Percentiles rank a stretch among this genome's conserved stretches.
Evolutionary conservation across 2,329 filamentous ascomycete species (phyloP).

Genomic region (Talaromyces sp.): DNA sequence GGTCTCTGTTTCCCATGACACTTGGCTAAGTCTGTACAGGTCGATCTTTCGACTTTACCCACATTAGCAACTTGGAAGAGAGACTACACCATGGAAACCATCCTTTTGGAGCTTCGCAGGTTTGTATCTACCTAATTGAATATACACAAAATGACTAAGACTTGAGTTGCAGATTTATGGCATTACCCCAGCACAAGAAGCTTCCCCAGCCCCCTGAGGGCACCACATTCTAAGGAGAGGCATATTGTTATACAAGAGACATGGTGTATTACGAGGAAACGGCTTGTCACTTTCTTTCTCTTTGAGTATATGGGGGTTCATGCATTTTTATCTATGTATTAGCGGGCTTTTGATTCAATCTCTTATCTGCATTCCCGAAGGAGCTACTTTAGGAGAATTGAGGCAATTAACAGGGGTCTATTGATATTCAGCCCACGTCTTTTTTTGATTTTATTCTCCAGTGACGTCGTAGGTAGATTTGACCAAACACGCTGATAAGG

Average conservation of each 20-base stretch:
- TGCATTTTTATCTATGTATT: conserved; percentile 35
- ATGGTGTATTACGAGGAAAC: conserved; percentile 27
- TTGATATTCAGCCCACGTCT: not conserved
- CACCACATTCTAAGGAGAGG: conserved; percentile 52
- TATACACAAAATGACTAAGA: conserved; percentile 18
- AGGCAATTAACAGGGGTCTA: conserved; percentile 5
- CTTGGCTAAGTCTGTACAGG: conserved; percentile 43
- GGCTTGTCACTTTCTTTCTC: conserved; percentile 10
- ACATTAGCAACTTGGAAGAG: conserved; percentile 88
- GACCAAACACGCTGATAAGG: not conserved
- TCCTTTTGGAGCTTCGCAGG: conserved; percentile 81
- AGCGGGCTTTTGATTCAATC: conserved; percentile 25
- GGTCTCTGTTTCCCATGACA: not conserved
- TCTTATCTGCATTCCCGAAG: conserved; percentile 9
- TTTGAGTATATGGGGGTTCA: conserved; percentile 18
- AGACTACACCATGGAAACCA: conserved; percentile 91
- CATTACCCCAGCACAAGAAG: conserved; percentile 86
- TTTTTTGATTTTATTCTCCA: not conserved
- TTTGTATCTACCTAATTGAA: conserved; percentile 35
- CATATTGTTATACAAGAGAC: conserved; percentile 10
- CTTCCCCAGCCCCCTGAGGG: conserved; percentile 90
- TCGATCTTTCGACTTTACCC: conserved; percentile 78
- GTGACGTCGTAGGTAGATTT: not conserved
- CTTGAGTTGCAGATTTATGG: conserved; percentile 73
- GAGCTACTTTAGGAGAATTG: conserved; percentile 5